Conservation (phyloP, 495 filamentous ascomycete genomes). For the Umbilicaria muhlenbergii region DNA sequence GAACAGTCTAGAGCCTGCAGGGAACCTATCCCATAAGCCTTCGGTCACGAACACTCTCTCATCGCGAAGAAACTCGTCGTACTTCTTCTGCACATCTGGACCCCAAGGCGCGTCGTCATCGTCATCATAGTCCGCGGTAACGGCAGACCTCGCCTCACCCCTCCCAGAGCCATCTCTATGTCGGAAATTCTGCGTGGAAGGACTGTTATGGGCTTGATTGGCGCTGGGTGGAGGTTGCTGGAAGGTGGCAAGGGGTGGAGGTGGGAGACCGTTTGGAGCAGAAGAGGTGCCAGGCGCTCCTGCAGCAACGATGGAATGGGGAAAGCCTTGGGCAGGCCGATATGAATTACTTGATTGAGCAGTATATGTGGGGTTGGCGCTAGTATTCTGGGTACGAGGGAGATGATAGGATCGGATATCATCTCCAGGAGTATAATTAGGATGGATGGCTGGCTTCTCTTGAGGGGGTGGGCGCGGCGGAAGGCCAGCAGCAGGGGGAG, state of each 20-base stretch:
- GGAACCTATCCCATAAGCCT: constrained; percentile 89
- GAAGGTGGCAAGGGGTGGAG: constrained; percentile 42
- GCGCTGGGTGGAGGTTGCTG: constrained; percentile 24
- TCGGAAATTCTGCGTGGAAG: constrained; percentile 11
- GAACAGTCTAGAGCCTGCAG: constrained; percentile 70
- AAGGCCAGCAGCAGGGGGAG: constrained; percentile 22
- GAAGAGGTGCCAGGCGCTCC: constrained; percentile 38
- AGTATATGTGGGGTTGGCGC: constrained; percentile 22
- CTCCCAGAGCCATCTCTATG: constrained; percentile 1
- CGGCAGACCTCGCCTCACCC: constrained; percentile 12
- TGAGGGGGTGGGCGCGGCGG: constrained; percentile 35
- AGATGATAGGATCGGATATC: constrained; percentile 45
- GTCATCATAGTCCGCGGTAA: constrained; percentile 13
- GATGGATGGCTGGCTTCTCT: constrained; percentile 40
- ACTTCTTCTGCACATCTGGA: constrained; percentile 52
- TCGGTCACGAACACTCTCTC: constrained; percentile 71
- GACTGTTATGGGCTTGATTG: constrained; percentile 24
- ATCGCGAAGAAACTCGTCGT: constrained; percentile 67
- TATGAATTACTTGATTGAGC: constrained; percentile 19
- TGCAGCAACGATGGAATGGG: constrained; percentile 28
- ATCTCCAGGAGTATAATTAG: constrained; percentile 37
- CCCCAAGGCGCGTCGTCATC: constrained; percentile 39
- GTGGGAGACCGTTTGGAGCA: constrained; percentile 39
- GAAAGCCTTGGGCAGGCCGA: constrained; percentile 18
- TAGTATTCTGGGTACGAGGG: constrained; percentile 20